These are phyloP conservation scores for Coniochaeta sp. DNA, from an alignment of 2,329 filamentous ascomycete genomes.

Conservation along the genomic window DNA sequence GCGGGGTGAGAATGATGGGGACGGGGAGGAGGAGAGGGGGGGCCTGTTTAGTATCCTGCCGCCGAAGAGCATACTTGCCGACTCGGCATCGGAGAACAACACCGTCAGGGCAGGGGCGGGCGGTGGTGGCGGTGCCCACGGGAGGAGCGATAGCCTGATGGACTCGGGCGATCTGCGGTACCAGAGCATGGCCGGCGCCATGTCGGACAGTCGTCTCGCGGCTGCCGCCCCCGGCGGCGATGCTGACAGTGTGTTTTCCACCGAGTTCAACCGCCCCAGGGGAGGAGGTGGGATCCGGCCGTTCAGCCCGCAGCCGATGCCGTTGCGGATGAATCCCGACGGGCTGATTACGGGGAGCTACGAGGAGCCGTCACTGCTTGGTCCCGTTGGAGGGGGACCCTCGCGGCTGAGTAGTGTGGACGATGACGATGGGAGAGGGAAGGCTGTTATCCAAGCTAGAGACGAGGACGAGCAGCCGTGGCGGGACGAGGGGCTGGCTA, in stretches of 20 bases:
- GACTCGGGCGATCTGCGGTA: conserved; percentile 31
- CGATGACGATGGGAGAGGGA: background rate
- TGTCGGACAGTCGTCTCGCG: conserved; percentile 16
- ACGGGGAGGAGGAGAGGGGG: conserved; percentile 23
- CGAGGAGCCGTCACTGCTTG: conserved; percentile 2
- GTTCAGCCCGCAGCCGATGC: conserved; percentile 49
- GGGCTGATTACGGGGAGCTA: conserved; percentile 18
- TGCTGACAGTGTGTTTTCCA: conserved; percentile 45
- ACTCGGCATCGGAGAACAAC: conserved; percentile 30
- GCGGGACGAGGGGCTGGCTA: background rate
- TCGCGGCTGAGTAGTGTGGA: background rate
- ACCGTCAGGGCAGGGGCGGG: conserved; percentile 10
- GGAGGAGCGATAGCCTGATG: conserved; percentile 41
- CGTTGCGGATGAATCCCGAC: conserved; percentile 22
- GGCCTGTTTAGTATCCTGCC: conserved; percentile 60
- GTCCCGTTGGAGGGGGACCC: background rate
- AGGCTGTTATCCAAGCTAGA: conserved; percentile 5
- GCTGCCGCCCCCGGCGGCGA: conserved; percentile 20
- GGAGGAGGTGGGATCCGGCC: conserved; percentile 41
- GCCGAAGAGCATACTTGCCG: conserved; percentile 55
- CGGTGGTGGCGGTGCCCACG: conserved; percentile 7
- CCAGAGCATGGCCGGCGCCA: conserved; percentile 47
- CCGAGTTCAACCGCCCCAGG: conserved; percentile 45
- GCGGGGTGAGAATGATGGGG: conserved; percentile 21
- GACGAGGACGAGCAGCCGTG: conserved; percentile 7